Evolutionary conservation across 768 basidiomycete species (phyloP), one percentile per base, ranked within the genome.

Genomic region (Sistotremastrum niveocremeum): DNA sequence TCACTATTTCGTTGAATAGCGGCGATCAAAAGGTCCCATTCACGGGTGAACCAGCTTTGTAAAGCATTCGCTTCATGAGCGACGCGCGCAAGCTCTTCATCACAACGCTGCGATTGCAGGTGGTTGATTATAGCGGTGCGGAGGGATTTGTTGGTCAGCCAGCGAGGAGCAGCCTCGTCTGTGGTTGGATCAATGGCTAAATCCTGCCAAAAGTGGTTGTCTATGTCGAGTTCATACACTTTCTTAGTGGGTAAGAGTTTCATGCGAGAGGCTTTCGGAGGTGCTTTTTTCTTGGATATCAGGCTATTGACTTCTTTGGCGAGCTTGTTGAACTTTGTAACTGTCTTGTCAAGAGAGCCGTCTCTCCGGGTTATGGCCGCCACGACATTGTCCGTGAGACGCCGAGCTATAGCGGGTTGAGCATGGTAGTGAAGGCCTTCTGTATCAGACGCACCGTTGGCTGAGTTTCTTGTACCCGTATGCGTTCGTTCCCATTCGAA

Each of bases 201-300:
- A 44, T 64, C 59, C 42, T 63, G 56, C 62, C 65, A 67, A 11
- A 66, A 62, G 11, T 52, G 49, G 48, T 64, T 61, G 54, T 65
- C 63, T 29, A 67, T 60, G 53, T 66, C 63, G 0, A 67, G 52
- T 1, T 48, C 45, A 37, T 57, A 67, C 3, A 67, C 38, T 1
- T 51, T 49, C 7, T 54, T 45, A 7, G 30, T 30, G 1, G 51
- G 46, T 33, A 66, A 61, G 5, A 42, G 42, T 4, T 45, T 37
- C 8, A 63, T 64, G 0, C 48, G 42, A 7, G 54, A 7, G 8
- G 59, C 56, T 29, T 52, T 48, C 2, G 28, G 34, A 2, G 62
- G 62, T 7, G 62, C 62, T 37, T 51, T 48, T 11, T 39, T 12
- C 3, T 44, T n/a, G 0, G 33, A 34, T 20, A 63, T 61, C 1